Evolutionary conservation across 345 rosid species (phyloP).

Genomic region (Heritiera littoralis): DNA sequence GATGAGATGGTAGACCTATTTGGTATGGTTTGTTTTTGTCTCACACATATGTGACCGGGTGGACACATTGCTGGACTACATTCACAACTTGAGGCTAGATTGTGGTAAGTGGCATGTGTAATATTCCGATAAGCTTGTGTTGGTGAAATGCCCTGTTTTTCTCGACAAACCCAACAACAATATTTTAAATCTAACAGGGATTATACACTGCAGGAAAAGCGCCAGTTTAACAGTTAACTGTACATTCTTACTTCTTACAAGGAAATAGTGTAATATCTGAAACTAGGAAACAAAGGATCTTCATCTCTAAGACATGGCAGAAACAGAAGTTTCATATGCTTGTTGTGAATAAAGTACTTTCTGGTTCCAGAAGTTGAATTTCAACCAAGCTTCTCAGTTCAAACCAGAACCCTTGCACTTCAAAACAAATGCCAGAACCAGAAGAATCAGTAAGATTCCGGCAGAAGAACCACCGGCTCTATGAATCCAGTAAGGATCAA

Average conservation of each 20-base stretch:
- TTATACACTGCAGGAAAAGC: not conserved
- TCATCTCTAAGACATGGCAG: not conserved
- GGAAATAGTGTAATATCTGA: not conserved
- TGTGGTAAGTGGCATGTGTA: not conserved
- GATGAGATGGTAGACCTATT: not conserved
- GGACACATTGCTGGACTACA: not conserved
- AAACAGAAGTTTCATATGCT: not conserved
- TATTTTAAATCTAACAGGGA: not conserved
- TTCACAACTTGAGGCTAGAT: not conserved
- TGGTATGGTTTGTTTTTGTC: not conserved
- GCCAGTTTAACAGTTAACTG: not conserved
- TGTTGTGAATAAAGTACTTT: not conserved
- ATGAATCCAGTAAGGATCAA: slow-evolving; percentile 86
- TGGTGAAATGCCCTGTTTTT: not conserved
- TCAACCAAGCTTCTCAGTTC: slow-evolving; percentile 16
- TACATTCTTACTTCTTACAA: not conserved
- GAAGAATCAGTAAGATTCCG: slow-evolving; percentile 66
- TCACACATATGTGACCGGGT: not conserved
- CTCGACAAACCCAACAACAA: not conserved
- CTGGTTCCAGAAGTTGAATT: slow-evolving; percentile 27
- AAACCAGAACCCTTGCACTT: slow-evolving; percentile 55
- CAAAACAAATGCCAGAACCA: slow-evolving; percentile 65
- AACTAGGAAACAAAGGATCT: not conserved
- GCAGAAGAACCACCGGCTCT: slow-evolving; percentile 86
- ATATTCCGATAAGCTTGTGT: not conserved